Evolutionary conservation across 495 filamentous ascomycete genomes (phyloP).

Genomic region (Neurospora intermedia): DNA sequence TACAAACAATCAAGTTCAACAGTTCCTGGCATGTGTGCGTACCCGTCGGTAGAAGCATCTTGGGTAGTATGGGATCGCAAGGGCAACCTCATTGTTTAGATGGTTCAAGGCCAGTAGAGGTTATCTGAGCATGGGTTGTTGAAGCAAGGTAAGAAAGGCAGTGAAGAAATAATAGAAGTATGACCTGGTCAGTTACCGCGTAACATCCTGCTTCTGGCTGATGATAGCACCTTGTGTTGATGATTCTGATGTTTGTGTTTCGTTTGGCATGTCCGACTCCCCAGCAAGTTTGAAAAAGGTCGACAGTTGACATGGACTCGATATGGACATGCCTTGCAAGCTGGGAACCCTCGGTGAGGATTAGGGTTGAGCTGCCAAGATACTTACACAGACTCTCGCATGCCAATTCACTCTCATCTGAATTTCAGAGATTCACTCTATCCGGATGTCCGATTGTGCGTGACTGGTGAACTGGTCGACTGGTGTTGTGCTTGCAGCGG

Average conservation of each 20-base stretch:
- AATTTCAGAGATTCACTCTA: background rate
- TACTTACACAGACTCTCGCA: background rate
- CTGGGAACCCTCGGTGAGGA: background rate
- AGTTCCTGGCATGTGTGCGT: background rate
- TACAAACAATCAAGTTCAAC: background rate
- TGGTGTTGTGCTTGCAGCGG: background rate
- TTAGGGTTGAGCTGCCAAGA: background rate
- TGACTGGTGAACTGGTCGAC: background rate
- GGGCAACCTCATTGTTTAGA: background rate
- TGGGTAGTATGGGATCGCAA: background rate
- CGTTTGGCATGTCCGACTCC: background rate
- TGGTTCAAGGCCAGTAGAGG: background rate
- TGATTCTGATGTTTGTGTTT: background rate
- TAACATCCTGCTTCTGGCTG: background rate
- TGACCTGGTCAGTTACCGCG: background rate
- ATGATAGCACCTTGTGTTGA: background rate
- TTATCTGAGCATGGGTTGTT: background rate
- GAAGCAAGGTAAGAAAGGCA: background rate
- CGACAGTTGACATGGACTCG: background rate
- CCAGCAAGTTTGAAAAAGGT: background rate
- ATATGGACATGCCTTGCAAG: background rate
- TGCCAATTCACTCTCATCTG: background rate
- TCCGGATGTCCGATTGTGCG: background rate
- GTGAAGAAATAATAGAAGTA: background rate
- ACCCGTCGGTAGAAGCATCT: background rate